Evolutionary conservation across 1,139 yeast species (phyloP).

Genomic region (Pichia sp.): DNA sequence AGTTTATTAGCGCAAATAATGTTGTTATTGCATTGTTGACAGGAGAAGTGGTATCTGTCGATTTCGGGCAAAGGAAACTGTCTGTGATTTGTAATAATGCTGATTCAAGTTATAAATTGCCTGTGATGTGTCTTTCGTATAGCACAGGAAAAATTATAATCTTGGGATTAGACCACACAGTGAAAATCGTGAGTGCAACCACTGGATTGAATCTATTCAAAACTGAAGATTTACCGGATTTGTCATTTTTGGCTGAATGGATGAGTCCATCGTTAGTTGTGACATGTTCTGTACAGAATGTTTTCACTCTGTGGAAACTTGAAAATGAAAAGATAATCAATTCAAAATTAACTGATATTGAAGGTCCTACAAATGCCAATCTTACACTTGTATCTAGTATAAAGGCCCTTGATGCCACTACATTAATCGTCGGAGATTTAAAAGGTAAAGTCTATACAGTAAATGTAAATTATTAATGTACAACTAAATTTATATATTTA

Average conservation of each 20-base stretch:
- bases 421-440: conserved; percentile 17
- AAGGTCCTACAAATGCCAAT: background rate
- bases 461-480: conserved; percentile 3
- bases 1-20: conserved; percentile 16
- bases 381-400: background rate
- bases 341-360: conserved; percentile 1
- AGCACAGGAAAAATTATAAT: conserved; percentile 2
- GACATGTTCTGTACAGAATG: conserved; percentile 19
- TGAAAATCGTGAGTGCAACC: background rate
- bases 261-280: background rate
- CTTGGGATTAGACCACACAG: conserved; percentile 10
- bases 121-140: conserved; percentile 4
- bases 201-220: background rate
- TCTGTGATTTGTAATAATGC: background rate
- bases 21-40: conserved; percentile 21
- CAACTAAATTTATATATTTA: background rate
- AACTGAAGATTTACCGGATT: background rate
- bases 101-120: background rate
- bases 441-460: conserved; percentile 16
- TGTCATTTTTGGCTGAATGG: conserved; percentile 7
- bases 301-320: conserved; percentile 44
- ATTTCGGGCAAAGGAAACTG: conserved; percentile 4
- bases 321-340: conserved; percentile 14
- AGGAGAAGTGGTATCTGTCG: conserved; percentile 17
- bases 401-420: background rate